phyloP scores from a whole-genome alignment of 148 eudicot genomes.

The Rhododendron kiyosumense region DNA sequence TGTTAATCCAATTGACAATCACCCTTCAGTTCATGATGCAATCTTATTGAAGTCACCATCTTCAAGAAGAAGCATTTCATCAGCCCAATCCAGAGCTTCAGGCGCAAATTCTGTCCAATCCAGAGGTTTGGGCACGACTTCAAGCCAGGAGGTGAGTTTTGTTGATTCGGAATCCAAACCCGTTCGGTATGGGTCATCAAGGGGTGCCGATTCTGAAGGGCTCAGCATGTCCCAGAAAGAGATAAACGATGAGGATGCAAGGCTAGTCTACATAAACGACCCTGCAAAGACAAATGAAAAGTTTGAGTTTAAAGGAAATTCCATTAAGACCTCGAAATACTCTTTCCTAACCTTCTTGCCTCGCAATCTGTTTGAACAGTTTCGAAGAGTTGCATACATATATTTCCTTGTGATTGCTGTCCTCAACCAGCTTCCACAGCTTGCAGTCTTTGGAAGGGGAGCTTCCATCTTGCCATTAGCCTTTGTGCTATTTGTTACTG shows the following conservation, averaged over 20 bases:
- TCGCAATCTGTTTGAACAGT: constrained; percentile 90
- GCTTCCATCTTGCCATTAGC: constrained; percentile 91
- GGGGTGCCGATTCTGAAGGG: constrained; percentile 61
- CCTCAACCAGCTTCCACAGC: constrained; percentile 91
- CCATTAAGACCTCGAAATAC: constrained; percentile 85
- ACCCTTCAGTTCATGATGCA: constrained; percentile 22
- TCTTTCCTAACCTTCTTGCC: constrained; percentile 84
- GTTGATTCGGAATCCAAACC: constrained; percentile 52
- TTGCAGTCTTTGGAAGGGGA: constrained; percentile 89
- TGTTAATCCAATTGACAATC: constrained; percentile 23
- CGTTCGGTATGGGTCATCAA: constrained; percentile 69
- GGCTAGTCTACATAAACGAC: constrained; percentile 76
- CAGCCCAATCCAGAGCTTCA: constrained; percentile 39
- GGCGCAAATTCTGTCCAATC: constrained; percentile 40
- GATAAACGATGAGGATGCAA: constrained; percentile 80
- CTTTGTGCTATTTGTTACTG: constrained; percentile 77
- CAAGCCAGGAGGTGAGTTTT: constrained; percentile 55
- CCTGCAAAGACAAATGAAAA: constrained; percentile 73
- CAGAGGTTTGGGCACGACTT: constrained; percentile 38
- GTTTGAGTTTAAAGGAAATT: constrained; percentile 75
- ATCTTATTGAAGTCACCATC: constrained; percentile 32
- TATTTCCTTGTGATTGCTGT: constrained; percentile 89
- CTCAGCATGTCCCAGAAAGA: constrained; percentile 71
- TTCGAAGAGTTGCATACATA: constrained; percentile 90
- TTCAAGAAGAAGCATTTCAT: constrained; percentile 47